Conservation (phyloP, 768 basidiomycete genomes). For the Mycena amicta region DNA sequence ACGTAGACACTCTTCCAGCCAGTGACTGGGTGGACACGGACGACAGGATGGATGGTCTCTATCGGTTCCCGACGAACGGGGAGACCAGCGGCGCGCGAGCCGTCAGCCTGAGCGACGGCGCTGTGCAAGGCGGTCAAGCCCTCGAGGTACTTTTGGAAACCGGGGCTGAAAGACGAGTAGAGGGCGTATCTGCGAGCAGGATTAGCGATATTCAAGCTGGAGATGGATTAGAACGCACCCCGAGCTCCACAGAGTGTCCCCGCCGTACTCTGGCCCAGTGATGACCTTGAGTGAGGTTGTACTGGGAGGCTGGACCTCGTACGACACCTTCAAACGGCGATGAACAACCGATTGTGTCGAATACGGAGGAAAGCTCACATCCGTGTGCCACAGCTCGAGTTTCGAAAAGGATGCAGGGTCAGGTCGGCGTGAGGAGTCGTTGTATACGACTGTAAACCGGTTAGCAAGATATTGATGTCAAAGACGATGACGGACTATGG, state of each 20-base stretch:
- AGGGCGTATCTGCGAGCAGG: constrained; percentile 61
- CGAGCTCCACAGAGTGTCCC: constrained; percentile 82
- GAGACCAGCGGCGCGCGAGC: constrained; percentile 67
- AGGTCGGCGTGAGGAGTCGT: constrained; percentile 62
- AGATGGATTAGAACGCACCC: constrained; percentile 42
- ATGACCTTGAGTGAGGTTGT: constrained; percentile 77
- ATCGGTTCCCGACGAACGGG: constrained; percentile 70
- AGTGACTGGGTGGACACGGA: constrained; percentile 83
- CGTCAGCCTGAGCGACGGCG: constrained; percentile 76
- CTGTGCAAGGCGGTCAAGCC: constrained; percentile 75
- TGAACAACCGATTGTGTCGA: neutral
- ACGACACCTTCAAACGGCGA: constrained; percentile 50
- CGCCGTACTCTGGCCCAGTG: constrained; percentile 69
- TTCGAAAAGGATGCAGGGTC: constrained; percentile 69
- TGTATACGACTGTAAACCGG: constrained; percentile 61
- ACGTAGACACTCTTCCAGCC: constrained; percentile 86
- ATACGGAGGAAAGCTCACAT: constrained; percentile 43
- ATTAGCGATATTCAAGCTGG: neutral
- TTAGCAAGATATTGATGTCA: neutral
- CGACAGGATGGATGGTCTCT: constrained; percentile 76
- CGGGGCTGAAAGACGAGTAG: constrained; percentile 80
- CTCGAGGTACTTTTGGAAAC: constrained; percentile 77
- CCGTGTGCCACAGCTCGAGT: constrained; percentile 80
- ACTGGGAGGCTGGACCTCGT: constrained; percentile 82
- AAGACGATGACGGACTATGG: constrained; percentile 49